Evolutionary conservation across 129 eudicot genomes (phyloP), one percentile per base, ranked within the genome.

Genomic region (Flaveria brownii): DNA sequence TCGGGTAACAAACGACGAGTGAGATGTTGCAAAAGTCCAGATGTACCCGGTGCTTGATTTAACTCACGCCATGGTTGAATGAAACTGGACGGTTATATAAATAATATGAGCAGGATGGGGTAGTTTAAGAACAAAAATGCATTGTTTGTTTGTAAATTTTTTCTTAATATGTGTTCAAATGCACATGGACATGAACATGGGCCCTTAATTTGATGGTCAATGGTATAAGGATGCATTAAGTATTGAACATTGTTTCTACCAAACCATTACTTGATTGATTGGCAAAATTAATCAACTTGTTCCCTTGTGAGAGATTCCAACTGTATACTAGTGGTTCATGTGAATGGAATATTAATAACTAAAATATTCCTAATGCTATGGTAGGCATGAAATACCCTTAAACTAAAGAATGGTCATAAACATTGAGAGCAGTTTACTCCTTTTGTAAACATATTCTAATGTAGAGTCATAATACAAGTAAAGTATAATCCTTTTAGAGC

Each of bases 401-500:
- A 76, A 71, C 77, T 56, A 78, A 80, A 52, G 71, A 73, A 36
- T 51, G 62, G 74, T 59, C 74, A 86, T 86, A 52, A 84, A 68
- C 78, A 72, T 77, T 77, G 7, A 36, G 72, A 75, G 77, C 74
- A 77, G 78, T 73, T 70, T 56, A 59, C 41, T 4, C 41, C 7
- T 36, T 36, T 36, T 36, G 41, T 36, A 5, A 36, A 36, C 41
- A 36, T 36, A 36, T 36, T 36, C 41, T 36, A 36, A 36, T 36
- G 6, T 36, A 36, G 6, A 4, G 41, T 36, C 41, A 36, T 36
- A 36, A 36, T 36, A 36, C 41, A 36, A 36, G 41, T 36, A 36
- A 36, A 36, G 41, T 68, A 73, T 73, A 70, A 80, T 86, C 76
- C 77, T 68, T 80, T 82, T 84, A 79, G 91, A 85, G 87, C 88